Base-by-base conservation (phyloP, 495 filamentous ascomycete species). In the Talaromyces thailandensis region DNA sequence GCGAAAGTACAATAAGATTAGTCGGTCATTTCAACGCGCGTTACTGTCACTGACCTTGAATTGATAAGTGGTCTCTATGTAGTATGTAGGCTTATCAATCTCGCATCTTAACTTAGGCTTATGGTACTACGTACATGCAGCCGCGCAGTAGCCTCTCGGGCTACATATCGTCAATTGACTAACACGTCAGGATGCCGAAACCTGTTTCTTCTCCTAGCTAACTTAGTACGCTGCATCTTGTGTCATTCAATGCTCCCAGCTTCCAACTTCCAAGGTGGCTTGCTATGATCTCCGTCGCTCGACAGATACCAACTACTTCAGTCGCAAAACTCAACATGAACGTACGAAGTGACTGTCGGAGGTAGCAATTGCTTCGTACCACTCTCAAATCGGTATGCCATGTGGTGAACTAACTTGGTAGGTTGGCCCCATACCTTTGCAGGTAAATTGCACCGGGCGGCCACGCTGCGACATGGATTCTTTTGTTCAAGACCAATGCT, bases 391-490 rank as follows among this genome's bases (percentile, higher is more conserved):
- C 32, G 11, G 6, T 16, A 40, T 40, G 43, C 43, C 43, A 48
- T 48, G 43, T 48, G 43, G 43, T 48, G 21, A 21, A 48, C 4
- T 48, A n/a, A 18, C 40, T 45, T 4, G 2, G 18, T 11, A 18
- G 16, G 7, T 21, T 48, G n/a, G 51, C 24, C 51, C 51, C 51
- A 23, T 55, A 28, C 21, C 14, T 11, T 28, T 55, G 51, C 51
- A 55, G 51, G 51, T 18, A 48, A 48, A 48, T 48, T 48, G 43
- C n/a, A 21, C 43, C 18, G 43, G 24, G 50, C 55, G 55, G 29
- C 55, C 55, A 57, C 55, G 55, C 55, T 57, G n/a, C 55, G 55
- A 57, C 55, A 57, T 28, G 55, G 55, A 57, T 57, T 9, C 16
- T 1, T 8, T 31, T 31, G 55, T 31, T 16, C 8, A 18, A 14